Percentiles rank a stretch among this genome's conserved stretches.
Conservation (phyloP, 1,284 basidiomycete genomes). For the Kwoniella shivajii region DNA sequence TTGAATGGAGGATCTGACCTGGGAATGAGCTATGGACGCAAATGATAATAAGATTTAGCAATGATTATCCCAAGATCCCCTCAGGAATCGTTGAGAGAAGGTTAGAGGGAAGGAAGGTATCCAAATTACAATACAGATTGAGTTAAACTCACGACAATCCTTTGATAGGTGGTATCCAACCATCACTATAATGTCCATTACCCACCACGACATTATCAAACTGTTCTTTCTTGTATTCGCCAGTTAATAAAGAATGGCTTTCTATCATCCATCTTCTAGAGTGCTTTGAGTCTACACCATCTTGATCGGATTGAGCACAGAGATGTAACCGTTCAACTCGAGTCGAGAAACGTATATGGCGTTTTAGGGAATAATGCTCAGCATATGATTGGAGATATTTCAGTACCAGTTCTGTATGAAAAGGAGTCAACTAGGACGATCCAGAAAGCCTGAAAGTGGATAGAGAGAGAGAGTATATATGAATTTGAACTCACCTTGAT, state of each 20-base stretch:
- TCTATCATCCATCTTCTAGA: slow-evolving; percentile 38
- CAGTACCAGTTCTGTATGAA: slow-evolving; percentile 11
- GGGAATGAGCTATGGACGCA: slow-evolving; percentile 38
- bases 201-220: slow-evolving; percentile 52
- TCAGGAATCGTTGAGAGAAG: too few relatives aligned
- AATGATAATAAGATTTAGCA: not conserved
- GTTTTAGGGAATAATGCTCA: slow-evolving; percentile 22
- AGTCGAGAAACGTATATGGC: slow-evolving; percentile 49
- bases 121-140: not conserved
- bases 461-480: not conserved
- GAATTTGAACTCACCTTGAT: slow-evolving; percentile 24
- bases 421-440: not conserved
- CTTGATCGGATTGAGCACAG: not conserved
- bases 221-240: slow-evolving; percentile 17
- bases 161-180: slow-evolving; percentile 54
- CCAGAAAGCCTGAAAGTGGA: not conserved
- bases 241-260: not conserved
- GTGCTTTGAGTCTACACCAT: not conserved
- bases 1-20: slow-evolving; percentile 55
- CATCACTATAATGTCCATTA: slow-evolving; percentile 58
- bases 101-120: too few relatives aligned
- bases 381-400: slow-evolving; percentile 54
- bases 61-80: too few relatives aligned
- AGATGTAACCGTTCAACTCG: slow-evolving; percentile 45
- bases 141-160: slow-evolving; percentile 46